phyloP scores from a whole-genome alignment of 768 basidiomycete genomes.

The Lactarius evosmus region DNA sequence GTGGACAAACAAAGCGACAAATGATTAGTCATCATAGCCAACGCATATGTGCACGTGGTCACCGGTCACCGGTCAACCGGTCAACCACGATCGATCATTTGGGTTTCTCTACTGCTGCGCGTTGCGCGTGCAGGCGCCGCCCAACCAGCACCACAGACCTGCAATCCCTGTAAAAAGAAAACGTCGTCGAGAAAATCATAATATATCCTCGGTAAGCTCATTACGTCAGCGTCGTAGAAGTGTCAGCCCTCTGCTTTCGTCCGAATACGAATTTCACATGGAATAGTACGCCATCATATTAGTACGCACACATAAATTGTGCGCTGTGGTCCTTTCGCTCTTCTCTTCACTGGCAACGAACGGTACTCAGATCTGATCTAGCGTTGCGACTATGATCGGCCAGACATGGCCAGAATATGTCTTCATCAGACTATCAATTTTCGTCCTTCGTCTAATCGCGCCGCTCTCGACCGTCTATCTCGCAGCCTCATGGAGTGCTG shows the following conservation, averaged over 20 bases:
- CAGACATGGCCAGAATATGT: conserved; percentile 46
- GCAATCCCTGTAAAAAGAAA: neutral
- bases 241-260: neutral
- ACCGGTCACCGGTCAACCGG: too few relatives aligned
- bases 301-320: neutral
- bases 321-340: neutral
- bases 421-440: conserved; percentile 48
- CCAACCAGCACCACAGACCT: neutral
- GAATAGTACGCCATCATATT: neutral
- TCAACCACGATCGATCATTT: neutral
- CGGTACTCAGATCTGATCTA: neutral
- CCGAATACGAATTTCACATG: conserved; percentile 22
- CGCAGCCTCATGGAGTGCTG: conserved; percentile 32
- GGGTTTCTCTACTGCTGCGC: neutral
- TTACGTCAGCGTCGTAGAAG: neutral
- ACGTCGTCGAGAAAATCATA: neutral
- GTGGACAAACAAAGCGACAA: conserved; percentile 2
- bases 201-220: neutral
- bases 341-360: neutral
- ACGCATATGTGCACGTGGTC: neutral
- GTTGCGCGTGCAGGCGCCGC: neutral
- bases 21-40: conserved; percentile 6
- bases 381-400: conserved; percentile 32
- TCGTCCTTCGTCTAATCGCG: conserved; percentile 45
- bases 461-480: conserved; percentile 46